phyloP scores from a whole-genome alignment of 2,329 filamentous ascomycete genomes.

The Calonectria pseudoreteaudii region DNA sequence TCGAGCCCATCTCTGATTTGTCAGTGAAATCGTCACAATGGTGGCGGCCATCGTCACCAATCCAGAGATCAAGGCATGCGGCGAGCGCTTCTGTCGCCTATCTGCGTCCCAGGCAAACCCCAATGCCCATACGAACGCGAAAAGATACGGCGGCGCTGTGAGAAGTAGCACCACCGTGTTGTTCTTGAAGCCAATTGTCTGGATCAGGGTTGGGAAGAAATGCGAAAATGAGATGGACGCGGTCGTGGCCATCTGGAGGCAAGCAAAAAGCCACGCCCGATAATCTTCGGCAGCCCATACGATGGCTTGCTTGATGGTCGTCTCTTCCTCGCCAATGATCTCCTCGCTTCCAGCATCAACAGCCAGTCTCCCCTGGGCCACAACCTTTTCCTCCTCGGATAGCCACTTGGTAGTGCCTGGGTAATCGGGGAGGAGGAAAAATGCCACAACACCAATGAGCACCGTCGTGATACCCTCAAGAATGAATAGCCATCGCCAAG shows the following conservation, averaged over 20 bases:
- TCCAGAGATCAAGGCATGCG: not conserved
- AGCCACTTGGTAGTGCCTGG: not conserved
- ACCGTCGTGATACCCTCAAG: not conserved
- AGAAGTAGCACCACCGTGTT: not conserved
- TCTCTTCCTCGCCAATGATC: not conserved
- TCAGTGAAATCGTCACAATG: not conserved
- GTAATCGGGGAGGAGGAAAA: not conserved
- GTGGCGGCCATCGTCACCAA: not conserved
- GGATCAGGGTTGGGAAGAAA: not conserved
- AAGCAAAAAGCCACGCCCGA: not conserved
- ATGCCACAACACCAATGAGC: not conserved
- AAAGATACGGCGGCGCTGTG: not conserved
- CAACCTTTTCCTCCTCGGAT: not conserved
- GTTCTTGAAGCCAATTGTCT: not conserved
- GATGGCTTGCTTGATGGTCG: not conserved
- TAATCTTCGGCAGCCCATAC: not conserved
- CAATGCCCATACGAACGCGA: not conserved
- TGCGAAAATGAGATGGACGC: not conserved
- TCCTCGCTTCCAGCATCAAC: conserved; percentile 3
- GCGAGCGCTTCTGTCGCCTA: not conserved
- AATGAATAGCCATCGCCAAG: conserved; percentile 1
- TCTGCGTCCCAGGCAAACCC: not conserved
- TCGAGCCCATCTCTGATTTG: not conserved
- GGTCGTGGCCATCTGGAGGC: not conserved
- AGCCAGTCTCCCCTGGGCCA: not conserved